Evolutionary conservation across 495 filamentous ascomycete genomes (phyloP).

Genomic region (Aspergillus nidulans): DNA sequence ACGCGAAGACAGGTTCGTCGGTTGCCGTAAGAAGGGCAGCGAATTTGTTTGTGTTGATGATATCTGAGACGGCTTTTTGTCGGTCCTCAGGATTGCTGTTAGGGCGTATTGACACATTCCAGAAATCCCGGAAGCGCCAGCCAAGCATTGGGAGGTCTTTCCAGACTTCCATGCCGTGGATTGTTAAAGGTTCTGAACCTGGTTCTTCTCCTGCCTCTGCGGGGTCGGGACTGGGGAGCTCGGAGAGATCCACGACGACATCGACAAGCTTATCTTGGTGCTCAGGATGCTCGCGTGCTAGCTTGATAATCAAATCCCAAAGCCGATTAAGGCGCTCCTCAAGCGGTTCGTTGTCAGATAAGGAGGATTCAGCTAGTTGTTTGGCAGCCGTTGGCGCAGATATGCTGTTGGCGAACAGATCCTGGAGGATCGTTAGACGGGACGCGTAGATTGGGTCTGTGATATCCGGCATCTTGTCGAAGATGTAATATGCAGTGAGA

Average conservation of each 20-base stretch:
- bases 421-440: neutral
- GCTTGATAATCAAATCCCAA: neutral
- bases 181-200: neutral
- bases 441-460: neutral
- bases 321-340: neutral
- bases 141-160: slow-evolving; percentile 14
- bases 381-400: neutral
- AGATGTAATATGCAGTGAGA: neutral
- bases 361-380: neutral
- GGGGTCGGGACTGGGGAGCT: neutral
- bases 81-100: neutral
- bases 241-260: slow-evolving; percentile 3
- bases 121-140: slow-evolving; percentile 12
- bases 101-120: slow-evolving; percentile 6
- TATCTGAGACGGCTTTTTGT: neutral
- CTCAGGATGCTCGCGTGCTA: neutral
- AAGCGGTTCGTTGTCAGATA: neutral
- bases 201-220: neutral
- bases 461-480: neutral
- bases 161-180: slow-evolving; percentile 12
- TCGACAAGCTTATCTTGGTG: slow-evolving; percentile 12
- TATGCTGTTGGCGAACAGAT: neutral
- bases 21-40: slow-evolving; percentile 9
- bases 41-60: slow-evolving; percentile 4
- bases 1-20: slow-evolving; percentile 2